Evolutionary conservation across 2,329 filamentous ascomycete genomes (phyloP).

Genomic region (Verticillium dahliae): DNA sequence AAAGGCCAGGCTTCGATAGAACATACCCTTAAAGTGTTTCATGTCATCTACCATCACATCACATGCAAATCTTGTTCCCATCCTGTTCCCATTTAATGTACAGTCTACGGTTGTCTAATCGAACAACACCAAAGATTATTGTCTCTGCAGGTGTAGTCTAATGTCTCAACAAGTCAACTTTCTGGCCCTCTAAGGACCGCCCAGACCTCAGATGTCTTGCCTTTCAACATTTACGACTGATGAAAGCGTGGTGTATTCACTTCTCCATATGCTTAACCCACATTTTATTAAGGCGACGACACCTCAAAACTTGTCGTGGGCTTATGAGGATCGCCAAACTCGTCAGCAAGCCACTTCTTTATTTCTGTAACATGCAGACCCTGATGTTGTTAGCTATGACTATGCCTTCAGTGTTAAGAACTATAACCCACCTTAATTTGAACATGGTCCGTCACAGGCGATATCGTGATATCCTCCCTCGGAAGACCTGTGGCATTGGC

Average conservation of each 20-base stretch:
- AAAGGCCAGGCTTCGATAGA: background rate
- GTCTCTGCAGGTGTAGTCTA: too few relatives aligned
- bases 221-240: too few relatives aligned
- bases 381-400: background rate
- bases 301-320: background rate
- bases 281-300: background rate
- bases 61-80: too few relatives aligned
- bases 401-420: background rate
- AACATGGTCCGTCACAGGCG: constrained; percentile 64
- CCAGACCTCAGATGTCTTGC: too few relatives aligned
- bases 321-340: background rate
- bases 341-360: constrained; percentile 2
- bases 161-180: too few relatives aligned
- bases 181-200: too few relatives aligned
- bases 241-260: too few relatives aligned
- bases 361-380: constrained; percentile 6
- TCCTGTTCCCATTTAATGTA: background rate
- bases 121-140: background rate
- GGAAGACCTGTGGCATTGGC: constrained; percentile 49
- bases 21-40: too few relatives aligned
- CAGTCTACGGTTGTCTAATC: background rate
- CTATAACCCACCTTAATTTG: constrained; percentile 58
- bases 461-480: constrained; percentile 44
- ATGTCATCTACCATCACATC: too few relatives aligned
- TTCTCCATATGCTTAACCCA: too few relatives aligned